A percentile compares a stretch with the other conserved stretches of the same genome.
phyloP scores from a whole-genome alignment of 192 early-diverging fungal species.

The Entophlyctis helioformis region DNA sequence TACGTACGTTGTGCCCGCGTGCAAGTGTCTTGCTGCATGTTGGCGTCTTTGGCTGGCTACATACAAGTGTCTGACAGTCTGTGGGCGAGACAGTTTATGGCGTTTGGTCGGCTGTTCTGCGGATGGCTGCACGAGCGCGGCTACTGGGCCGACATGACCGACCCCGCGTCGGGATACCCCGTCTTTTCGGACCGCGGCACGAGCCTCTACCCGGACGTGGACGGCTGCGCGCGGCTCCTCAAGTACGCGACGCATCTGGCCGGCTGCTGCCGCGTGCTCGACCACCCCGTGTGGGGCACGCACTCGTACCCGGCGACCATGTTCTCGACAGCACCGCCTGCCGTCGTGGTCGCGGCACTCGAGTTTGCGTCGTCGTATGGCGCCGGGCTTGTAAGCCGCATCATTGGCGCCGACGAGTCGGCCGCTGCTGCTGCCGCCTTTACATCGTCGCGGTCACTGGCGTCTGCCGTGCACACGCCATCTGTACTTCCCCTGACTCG shows the following conservation, averaged over 20 bases:
- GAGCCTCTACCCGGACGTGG: slow-evolving; percentile 80
- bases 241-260: slow-evolving; percentile 66
- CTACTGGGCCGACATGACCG: slow-evolving; percentile 84
- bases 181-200: slow-evolving; percentile 58
- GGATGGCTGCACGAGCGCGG: too few species aligned
- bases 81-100: too few species aligned
- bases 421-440: too few species aligned
- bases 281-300: slow-evolving; percentile 85
- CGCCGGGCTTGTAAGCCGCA: too few species aligned
- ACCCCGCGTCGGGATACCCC: slow-evolving; percentile 80
- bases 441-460: too few species aligned
- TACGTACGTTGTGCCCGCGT: slow-evolving; percentile 33
- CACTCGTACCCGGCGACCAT: slow-evolving; percentile 79
- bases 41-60: too few species aligned
- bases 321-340: slow-evolving; percentile 65
- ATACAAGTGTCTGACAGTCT: too few species aligned
- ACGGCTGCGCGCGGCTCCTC: slow-evolving; percentile 61
- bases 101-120: slow-evolving; percentile 47
- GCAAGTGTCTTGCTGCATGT: neutral
- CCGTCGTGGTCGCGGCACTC: slow-evolving; percentile 22
- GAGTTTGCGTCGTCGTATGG: too few species aligned
- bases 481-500: too few species aligned
- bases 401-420: too few species aligned
- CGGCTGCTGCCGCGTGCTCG: slow-evolving; percentile 71
- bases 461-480: too few species aligned